Conservation (phyloP, 2,329 filamentous ascomycete species). For the Trichoderma oligosporum region DNA sequence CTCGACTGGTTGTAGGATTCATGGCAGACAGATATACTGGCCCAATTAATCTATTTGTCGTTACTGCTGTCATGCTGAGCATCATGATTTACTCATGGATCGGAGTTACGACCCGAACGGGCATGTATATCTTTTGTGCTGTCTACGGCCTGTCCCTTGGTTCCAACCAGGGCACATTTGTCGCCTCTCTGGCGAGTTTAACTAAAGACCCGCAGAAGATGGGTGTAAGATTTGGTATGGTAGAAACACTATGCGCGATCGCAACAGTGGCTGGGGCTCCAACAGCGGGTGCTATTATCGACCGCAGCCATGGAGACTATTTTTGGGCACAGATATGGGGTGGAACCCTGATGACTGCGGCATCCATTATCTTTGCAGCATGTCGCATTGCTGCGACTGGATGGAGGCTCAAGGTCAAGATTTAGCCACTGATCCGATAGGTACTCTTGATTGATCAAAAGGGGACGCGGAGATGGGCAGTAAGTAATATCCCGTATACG, state of each 20-base stretch:
- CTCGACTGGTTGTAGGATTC: conserved; percentile 50
- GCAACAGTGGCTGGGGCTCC: conserved; percentile 44
- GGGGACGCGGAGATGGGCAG: background rate
- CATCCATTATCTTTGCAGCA: conserved; percentile 31
- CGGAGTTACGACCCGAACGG: conserved; percentile 40
- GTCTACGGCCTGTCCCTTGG: conserved; percentile 45
- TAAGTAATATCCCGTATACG: background rate
- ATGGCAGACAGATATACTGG: conserved; percentile 52
- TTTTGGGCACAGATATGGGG: conserved; percentile 47
- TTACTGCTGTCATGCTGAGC: conserved; percentile 43
- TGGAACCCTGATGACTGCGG: conserved; percentile 38
- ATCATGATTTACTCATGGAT: conserved; percentile 55
- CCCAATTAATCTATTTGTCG: conserved; percentile 52
- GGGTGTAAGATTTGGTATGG: conserved; percentile 46
- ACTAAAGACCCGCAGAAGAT: conserved; percentile 42
- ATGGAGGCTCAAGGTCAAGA: conserved; percentile 34
- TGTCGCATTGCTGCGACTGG: conserved; percentile 37
- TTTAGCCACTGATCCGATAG: conserved; percentile 24
- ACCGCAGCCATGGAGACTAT: conserved; percentile 38
- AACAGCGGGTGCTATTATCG: conserved; percentile 44
- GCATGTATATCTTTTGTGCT: conserved; percentile 44
- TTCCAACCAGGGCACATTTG: conserved; percentile 41
- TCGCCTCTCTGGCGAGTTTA: conserved; percentile 40
- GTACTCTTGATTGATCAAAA: background rate
- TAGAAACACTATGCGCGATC: conserved; percentile 40